Conservation (phyloP, 75 land plant genomes). For the Selaginella tamariscina region DNA sequence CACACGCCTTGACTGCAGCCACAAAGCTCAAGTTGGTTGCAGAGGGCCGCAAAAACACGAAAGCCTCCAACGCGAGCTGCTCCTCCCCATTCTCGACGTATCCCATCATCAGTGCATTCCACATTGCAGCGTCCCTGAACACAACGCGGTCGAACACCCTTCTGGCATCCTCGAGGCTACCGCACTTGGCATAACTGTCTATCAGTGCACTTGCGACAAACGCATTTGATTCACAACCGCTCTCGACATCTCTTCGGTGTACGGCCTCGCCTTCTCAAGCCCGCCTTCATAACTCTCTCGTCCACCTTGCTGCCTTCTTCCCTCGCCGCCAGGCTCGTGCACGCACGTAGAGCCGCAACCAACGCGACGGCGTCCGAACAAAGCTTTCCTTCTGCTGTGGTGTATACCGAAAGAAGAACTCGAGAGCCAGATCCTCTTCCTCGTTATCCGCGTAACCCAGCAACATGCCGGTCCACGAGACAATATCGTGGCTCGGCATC, state of each 20-base stretch:
- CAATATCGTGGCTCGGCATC: background rate
- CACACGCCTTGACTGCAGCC: constrained; percentile 8
- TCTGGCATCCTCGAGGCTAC: background rate
- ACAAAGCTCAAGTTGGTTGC: background rate
- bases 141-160: background rate
- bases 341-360: background rate
- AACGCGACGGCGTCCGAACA: background rate
- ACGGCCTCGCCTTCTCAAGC: background rate
- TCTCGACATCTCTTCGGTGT: background rate
- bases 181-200: background rate
- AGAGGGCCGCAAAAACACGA: background rate
- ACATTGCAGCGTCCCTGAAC: background rate
- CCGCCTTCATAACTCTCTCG: background rate
- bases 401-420: background rate
- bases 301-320: background rate
- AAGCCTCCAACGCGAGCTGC: background rate
- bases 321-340: background rate
- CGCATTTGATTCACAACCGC: background rate
- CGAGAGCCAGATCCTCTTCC: background rate
- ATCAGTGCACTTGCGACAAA: background rate
- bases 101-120: background rate
- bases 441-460: background rate
- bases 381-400: background rate
- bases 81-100: constrained; percentile 5
- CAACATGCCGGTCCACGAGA: background rate